Evolutionary conservation across 1,284 basidiomycete genomes (phyloP).

Genomic region (Lignosus rhinocerotis): DNA sequence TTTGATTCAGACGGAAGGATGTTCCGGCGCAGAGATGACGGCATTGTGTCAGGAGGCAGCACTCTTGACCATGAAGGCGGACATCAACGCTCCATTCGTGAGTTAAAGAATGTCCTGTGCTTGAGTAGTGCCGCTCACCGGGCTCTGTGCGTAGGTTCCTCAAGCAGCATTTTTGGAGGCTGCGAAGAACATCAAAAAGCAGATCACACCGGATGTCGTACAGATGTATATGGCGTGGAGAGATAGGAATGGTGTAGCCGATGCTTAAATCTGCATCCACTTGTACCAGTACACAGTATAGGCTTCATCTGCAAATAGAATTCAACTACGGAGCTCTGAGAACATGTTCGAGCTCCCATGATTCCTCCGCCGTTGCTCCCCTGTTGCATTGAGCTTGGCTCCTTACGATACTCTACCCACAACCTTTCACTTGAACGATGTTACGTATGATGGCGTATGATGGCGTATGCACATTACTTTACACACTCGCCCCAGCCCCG

Average conservation of each 20-base stretch:
- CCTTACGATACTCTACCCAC: too few species aligned
- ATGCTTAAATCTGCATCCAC: slow-evolving; percentile 14
- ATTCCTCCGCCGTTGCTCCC: too few species aligned
- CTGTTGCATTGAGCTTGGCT: too few species aligned
- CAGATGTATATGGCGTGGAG: slow-evolving; percentile 70
- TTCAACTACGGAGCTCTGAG: too few species aligned
- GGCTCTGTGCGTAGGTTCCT: slow-evolving; percentile 59
- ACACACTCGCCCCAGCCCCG: too few species aligned
- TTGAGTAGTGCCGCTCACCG: neutral
- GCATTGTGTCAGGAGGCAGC: slow-evolving; percentile 97
- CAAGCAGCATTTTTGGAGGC: slow-evolving; percentile 77
- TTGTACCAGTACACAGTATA: too few species aligned
- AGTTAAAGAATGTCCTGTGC: slow-evolving; percentile 29
- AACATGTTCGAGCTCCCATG: too few species aligned
- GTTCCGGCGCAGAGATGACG: slow-evolving; percentile 94
- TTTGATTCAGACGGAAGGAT: slow-evolving; percentile 78
- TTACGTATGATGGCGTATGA: too few species aligned
- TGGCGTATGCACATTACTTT: too few species aligned
- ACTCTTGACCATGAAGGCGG: slow-evolving; percentile 83
- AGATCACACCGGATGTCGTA: slow-evolving; percentile 87
- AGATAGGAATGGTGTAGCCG: slow-evolving; percentile 35
- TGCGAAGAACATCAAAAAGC: slow-evolving; percentile 70
- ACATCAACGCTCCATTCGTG: slow-evolving; percentile 79
- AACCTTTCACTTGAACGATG: too few species aligned
- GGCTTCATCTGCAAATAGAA: too few species aligned